Evolutionary conservation across 176 grass and related monocot genomes (phyloP).

Genomic region (Rhynchospora tenuis): DNA sequence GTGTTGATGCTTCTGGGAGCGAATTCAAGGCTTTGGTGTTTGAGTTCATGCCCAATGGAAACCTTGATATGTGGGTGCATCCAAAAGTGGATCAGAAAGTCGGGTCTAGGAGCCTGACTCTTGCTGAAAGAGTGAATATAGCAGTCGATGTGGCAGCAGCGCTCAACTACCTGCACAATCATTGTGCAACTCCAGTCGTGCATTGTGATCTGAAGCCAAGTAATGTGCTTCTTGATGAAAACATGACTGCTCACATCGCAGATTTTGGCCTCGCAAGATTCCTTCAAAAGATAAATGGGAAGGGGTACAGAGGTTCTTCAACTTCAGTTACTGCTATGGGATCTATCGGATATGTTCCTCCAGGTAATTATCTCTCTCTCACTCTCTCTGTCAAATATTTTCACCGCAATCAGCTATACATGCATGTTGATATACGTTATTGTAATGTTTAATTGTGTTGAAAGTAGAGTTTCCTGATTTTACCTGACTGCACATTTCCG

Average conservation of each 20-base stretch:
- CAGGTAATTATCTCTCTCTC: slow-evolving; percentile 17
- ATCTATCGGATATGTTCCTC: slow-evolving; percentile 34
- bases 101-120: slow-evolving; percentile 19
- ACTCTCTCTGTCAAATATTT: not conserved
- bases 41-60: slow-evolving; percentile 44
- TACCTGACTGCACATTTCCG: not conserved
- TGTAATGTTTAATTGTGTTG: not conserved
- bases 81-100: not conserved
- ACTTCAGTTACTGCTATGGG: slow-evolving; percentile 24
- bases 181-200: slow-evolving; percentile 29
- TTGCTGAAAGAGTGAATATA: slow-evolving; percentile 33
- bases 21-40: slow-evolving; percentile 59
- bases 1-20: slow-evolving; percentile 27
- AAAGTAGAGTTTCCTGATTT: not conserved
- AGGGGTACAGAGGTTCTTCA: not conserved
- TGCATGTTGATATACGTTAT: not conserved
- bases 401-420: not conserved
- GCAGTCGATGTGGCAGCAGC: slow-evolving; percentile 34
- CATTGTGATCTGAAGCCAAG: slow-evolving; percentile 59
- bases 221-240: slow-evolving; percentile 41
- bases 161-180: slow-evolving; percentile 38
- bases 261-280: slow-evolving; percentile 50
- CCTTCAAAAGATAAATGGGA: not conserved
- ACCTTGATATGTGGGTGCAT: slow-evolving; percentile 51
- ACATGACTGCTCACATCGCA: slow-evolving; percentile 28